These are phyloP conservation scores for Hypoxylon sp. DNA, from an alignment of 2,329 filamentous ascomycete species.

Conservation along the genomic window DNA sequence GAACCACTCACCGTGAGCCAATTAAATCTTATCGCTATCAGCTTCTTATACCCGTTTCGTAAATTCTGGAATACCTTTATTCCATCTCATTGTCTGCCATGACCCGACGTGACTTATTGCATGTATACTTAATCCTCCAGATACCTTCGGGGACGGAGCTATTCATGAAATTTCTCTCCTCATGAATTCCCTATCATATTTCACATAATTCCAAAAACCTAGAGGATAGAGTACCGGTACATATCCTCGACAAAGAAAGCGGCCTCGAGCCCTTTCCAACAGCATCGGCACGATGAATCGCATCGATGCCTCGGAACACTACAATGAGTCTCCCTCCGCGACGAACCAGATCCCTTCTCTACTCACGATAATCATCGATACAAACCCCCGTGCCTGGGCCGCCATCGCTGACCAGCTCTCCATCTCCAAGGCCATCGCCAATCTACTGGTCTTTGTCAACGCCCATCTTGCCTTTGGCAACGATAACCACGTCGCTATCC, in stretches of 20 bases:
- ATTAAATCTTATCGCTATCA: constrained; percentile 26
- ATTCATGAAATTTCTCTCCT: not conserved
- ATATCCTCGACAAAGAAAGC: constrained; percentile 20
- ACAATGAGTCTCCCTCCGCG: constrained; percentile 66
- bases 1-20: constrained; percentile 4
- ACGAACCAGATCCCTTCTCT: constrained; percentile 80
- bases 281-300: constrained; percentile 64
- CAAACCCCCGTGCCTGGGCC: constrained; percentile 95
- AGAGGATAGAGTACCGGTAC: not conserved
- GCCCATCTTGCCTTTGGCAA: constrained; percentile 95
- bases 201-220: not conserved
- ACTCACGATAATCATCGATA: constrained; percentile 92
- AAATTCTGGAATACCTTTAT: constrained; percentile 7
- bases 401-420: constrained; percentile 81
- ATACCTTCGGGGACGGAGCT: not conserved
- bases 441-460: constrained; percentile 96
- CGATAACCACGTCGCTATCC: constrained; percentile 90
- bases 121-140: not conserved
- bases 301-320: constrained; percentile 73
- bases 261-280: constrained; percentile 27
- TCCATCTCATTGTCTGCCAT: not conserved
- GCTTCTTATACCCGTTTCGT: constrained; percentile 4
- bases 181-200: not conserved
- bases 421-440: constrained; percentile 85
- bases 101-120: not conserved